Evolutionary conservation across 2,329 filamentous ascomycete genomes (phyloP).

Genomic region (Colletotrichum neosansevieriae): DNA sequence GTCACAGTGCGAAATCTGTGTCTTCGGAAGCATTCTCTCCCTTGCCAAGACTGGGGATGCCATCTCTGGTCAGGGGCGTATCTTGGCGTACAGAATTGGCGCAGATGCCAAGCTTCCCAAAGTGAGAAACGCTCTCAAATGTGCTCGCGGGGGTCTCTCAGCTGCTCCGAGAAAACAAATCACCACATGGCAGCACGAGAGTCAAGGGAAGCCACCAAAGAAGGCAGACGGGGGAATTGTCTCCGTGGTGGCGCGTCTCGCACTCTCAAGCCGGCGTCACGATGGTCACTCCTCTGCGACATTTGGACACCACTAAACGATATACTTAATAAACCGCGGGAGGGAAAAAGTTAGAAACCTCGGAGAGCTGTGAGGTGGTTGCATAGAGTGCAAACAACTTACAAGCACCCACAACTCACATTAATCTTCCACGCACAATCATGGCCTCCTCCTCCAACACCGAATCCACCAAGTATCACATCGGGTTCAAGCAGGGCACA

Average conservation of each 20-base stretch:
- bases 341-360: background rate
- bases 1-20: no score
- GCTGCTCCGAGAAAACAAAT: background rate
- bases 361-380: background rate
- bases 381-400: background rate
- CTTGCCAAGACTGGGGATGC: background rate
- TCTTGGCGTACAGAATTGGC: no score
- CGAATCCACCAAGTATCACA: conserved; percentile 26
- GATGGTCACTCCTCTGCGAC: background rate
- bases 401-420: background rate
- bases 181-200: background rate
- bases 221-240: no score
- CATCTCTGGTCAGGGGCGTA: background rate
- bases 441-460: conserved; percentile 14
- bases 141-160: conserved; percentile 13
- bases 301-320: background rate
- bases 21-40: no score
- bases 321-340: background rate
- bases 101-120: conserved; percentile 20
- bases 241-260: no score
- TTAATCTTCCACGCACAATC: background rate
- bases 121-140: conserved; percentile 24
- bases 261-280: no score
- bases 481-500: conserved; percentile 28
- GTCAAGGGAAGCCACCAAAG: background rate